These are phyloP conservation scores for Adansonia grandidieri DNA, from an alignment of 441 rosid genomes.

Conservation along the genomic window DNA sequence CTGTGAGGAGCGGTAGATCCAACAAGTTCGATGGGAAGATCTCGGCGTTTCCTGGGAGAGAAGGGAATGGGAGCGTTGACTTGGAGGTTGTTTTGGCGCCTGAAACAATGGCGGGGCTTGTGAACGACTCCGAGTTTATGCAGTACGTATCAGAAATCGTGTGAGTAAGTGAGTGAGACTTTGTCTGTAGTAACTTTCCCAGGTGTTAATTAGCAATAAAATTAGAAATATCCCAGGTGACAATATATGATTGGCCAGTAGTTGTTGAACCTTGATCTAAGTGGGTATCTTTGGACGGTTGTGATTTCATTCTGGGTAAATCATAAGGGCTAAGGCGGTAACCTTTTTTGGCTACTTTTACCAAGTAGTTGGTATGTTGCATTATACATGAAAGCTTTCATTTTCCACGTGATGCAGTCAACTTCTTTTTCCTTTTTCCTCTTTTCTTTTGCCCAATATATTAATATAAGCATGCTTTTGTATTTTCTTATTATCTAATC, in stretches of 20 bases:
- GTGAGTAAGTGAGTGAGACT: not conserved
- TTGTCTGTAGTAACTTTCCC: too few relatives aligned
- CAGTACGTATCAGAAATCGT: conserved; percentile 58
- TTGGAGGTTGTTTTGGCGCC: conserved; percentile 88
- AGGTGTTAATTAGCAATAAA: too few relatives aligned
- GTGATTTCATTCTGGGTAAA: not conserved
- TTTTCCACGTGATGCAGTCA: not conserved
- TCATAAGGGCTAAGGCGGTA: not conserved
- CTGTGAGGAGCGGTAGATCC: conserved; percentile 85
- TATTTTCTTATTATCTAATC: too few relatives aligned
- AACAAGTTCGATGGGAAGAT: conserved; percentile 96
- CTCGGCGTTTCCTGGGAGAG: conserved; percentile 88
- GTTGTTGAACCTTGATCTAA: not conserved
- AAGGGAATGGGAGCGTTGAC: conserved; percentile 83
- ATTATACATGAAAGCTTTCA: not conserved
- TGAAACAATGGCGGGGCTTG: conserved; percentile 63
- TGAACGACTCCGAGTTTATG: conserved; percentile 78
- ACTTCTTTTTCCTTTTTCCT: not conserved
- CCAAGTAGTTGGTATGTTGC: not conserved
- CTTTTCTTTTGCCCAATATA: too few relatives aligned
- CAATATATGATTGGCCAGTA: not conserved
- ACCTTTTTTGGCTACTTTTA: not conserved
- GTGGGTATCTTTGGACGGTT: not conserved
- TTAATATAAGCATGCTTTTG: too few relatives aligned
- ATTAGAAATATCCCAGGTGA: too few relatives aligned